Evolutionary conservation across 2,329 filamentous ascomycete species (phyloP).

Genomic region (Penicillium sp.): DNA sequence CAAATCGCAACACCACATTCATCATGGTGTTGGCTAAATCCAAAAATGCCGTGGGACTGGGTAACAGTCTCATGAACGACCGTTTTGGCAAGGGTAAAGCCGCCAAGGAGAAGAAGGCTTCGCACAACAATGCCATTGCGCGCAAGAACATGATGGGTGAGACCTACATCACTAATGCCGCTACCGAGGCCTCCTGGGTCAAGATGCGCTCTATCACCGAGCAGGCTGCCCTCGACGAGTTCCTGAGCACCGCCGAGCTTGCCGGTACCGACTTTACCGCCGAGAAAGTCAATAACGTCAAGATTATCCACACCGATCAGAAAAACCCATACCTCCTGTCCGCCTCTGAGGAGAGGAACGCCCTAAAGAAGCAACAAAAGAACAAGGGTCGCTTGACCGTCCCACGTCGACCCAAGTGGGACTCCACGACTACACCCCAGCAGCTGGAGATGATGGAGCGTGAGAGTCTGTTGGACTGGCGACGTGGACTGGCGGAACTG

Average conservation of each 20-base stretch:
- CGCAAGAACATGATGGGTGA: slow-evolving; percentile 74
- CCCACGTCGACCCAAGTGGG: slow-evolving; percentile 86
- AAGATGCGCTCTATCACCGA: slow-evolving; percentile 99
- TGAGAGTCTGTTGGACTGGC: slow-evolving; percentile 81
- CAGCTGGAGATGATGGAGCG: slow-evolving; percentile 79
- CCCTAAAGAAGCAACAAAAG: slow-evolving; percentile 77
- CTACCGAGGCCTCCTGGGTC: slow-evolving; percentile 91
- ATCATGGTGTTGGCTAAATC: slow-evolving; percentile 82
- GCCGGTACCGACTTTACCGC: slow-evolving; percentile 99
- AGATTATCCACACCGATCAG: slow-evolving; percentile 96
- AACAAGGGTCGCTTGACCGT: slow-evolving; percentile 82
- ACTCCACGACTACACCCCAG: slow-evolving; percentile 76
- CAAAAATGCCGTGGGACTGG: slow-evolving; percentile 91
- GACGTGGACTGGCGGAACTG: slow-evolving; percentile 84
- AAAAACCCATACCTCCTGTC: slow-evolving; percentile 93
- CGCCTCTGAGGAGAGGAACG: slow-evolving; percentile 75
- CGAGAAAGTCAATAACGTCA: slow-evolving; percentile 98
- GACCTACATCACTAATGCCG: slow-evolving; percentile 87
- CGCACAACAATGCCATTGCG: slow-evolving; percentile 65
- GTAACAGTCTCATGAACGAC: slow-evolving; percentile 98
- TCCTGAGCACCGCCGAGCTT: slow-evolving; percentile 90
- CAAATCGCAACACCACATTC: slow-evolving; percentile 17
- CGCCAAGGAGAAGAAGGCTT: slow-evolving; percentile 73
- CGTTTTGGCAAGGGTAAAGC: slow-evolving; percentile 94
- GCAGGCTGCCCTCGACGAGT: slow-evolving; percentile 94